A percentile compares a stretch with the other conserved stretches of the same genome.
Evolutionary conservation across 2,329 filamentous ascomycete species (phyloP).

Genomic region (Diaporthe sp.): DNA sequence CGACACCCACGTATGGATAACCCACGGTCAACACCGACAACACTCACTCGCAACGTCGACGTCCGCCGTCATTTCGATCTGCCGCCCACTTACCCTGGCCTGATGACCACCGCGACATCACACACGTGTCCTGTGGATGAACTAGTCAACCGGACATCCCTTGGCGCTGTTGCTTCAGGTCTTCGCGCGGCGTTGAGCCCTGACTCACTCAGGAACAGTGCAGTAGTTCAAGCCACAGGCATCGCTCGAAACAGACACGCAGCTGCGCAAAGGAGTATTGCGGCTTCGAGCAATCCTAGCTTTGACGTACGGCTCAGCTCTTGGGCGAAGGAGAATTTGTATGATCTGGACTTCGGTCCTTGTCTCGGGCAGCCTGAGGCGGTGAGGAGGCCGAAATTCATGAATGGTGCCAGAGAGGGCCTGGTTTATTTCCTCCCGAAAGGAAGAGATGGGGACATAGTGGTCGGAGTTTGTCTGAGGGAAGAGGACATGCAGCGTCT

Average conservation of each 20-base stretch:
- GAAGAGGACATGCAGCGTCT: constrained; percentile 63
- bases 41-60: constrained; percentile 64
- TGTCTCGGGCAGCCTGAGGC: constrained; percentile 61
- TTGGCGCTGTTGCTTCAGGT: constrained; percentile 47
- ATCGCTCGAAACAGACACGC: constrained; percentile 45
- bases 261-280: constrained; percentile 53
- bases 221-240: constrained; percentile 58
- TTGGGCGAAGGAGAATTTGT: constrained; percentile 63
- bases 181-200: constrained; percentile 25
- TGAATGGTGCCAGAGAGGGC: constrained; percentile 55
- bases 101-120: constrained; percentile 62
- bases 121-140: constrained; percentile 49
- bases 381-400: constrained; percentile 63
- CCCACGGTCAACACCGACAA: constrained; percentile 44
- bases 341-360: constrained; percentile 62
- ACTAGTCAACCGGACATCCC: constrained; percentile 47
- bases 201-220: constrained; percentile 41
- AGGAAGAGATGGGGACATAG: constrained; percentile 57
- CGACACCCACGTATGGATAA: constrained; percentile 53
- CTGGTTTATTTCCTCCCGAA: constrained; percentile 66
- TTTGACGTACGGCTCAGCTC: constrained; percentile 67
- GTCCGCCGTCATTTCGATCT: constrained; percentile 59
- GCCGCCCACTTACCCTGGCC: constrained; percentile 60
- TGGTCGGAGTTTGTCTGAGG: constrained; percentile 59
- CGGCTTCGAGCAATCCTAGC: constrained; percentile 52